Conservation (phyloP, 2,329 filamentous ascomycete species). For the Lomentospora prolificans region DNA sequence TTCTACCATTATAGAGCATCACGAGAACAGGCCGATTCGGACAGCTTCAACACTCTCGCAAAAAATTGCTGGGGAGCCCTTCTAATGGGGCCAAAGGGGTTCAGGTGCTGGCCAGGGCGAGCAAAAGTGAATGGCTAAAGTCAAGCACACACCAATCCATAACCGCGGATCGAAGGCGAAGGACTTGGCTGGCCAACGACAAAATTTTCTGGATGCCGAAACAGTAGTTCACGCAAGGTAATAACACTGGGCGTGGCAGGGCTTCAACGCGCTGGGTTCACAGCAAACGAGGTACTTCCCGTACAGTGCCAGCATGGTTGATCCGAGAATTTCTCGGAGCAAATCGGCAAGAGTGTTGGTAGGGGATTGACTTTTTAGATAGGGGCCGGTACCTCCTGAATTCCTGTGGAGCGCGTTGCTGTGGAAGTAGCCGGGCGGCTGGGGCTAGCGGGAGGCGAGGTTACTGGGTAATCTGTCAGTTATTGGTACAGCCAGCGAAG, state of each 20-base stretch:
- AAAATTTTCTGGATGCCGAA: background rate
- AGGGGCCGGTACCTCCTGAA: background rate
- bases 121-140: background rate
- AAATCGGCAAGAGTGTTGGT: background rate
- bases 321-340: slow-evolving; percentile 2
- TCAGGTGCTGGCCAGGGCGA: background rate
- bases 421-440: slow-evolving; percentile 1
- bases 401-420: slow-evolving; percentile 1
- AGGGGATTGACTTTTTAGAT: background rate
- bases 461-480: background rate
- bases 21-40: too few relatives aligned
- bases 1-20: too few relatives aligned
- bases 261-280: background rate
- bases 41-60: too few relatives aligned
- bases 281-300: background rate
- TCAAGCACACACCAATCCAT: background rate
- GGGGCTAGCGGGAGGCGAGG: slow-evolving; percentile 3
- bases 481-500: background rate
- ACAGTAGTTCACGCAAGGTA: background rate
- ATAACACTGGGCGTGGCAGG: background rate
- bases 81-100: too few relatives aligned
- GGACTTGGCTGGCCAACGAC: background rate
- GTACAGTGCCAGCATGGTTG: background rate
- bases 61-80: too few relatives aligned
- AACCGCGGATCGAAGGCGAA: background rate